Conservation (phyloP, 768 basidiomycete species). For the Grammothele lineata region DNA sequence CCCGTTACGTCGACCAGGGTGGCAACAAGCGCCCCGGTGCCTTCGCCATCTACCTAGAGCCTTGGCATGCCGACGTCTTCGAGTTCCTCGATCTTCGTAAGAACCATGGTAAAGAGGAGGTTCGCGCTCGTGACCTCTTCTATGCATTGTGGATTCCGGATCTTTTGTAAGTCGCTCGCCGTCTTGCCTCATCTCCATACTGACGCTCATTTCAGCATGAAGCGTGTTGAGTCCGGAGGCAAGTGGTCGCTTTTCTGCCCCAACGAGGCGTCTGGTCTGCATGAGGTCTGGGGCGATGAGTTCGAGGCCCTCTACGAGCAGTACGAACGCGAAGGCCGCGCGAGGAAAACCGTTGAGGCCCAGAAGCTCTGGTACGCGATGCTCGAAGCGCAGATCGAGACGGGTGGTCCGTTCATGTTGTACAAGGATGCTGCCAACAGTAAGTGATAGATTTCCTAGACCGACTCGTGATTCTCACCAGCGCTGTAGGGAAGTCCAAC, state of each 20-base stretch:
- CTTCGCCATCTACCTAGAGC: slow-evolving; percentile 97
- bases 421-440: slow-evolving; percentile 97
- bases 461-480: neutral
- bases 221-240: slow-evolving; percentile 83
- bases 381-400: slow-evolving; percentile 95
- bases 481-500: slow-evolving; percentile 88
- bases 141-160: slow-evolving; percentile 98
- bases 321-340: slow-evolving; percentile 89
- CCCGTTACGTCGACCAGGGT: slow-evolving; percentile 97
- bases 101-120: slow-evolving; percentile 99
- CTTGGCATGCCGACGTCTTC: slow-evolving; percentile 97
- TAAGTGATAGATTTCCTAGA: slow-evolving; percentile 33
- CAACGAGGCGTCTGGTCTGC: slow-evolving; percentile 87
- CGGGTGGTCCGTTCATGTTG: slow-evolving; percentile 97
- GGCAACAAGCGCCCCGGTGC: slow-evolving; percentile 99
- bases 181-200: neutral
- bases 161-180: slow-evolving; percentile 65
- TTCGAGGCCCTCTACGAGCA: slow-evolving; percentile 83
- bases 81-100: slow-evolving; percentile 97
- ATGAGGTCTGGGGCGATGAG: slow-evolving; percentile 85
- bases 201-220: slow-evolving; percentile 62
- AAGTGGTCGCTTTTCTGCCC: slow-evolving; percentile 99
- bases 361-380: slow-evolving; percentile 99
- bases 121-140: slow-evolving; percentile 93
- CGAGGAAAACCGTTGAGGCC: slow-evolving; percentile 79